Evolutionary conservation across 192 early-diverging fungal species (phyloP), one percentile per base, ranked within the genome.

Genomic region (Dispira simplex): DNA sequence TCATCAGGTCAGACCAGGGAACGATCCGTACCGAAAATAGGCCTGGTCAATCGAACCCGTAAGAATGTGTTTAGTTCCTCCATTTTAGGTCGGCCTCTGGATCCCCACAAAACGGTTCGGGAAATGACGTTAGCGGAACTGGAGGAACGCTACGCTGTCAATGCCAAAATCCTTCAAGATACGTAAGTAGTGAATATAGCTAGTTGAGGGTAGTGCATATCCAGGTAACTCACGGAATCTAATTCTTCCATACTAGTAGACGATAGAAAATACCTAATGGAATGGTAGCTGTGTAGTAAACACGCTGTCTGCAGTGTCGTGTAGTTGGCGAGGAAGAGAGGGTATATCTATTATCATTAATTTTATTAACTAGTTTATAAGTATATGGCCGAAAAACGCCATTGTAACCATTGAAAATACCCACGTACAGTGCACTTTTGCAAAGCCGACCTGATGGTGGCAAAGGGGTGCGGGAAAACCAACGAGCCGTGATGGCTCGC

Each of bases 31-130:
- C 32, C 32, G 32, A 39, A 39, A 39, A 39, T 39, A 4, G 32
- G 51, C 18, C 26, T n/a, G 10, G 18, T 26, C 51, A 53, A 53
- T 16, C 59, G 59, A 11, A 62, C 44, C 16, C 59, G 59, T n/a
- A 62, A 46, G 59, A 39, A 62, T 45, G 59, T 62, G 14, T 62
- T 62, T 46, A 62, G 59, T 45, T 62, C 11, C 12, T 32, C 59
- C n/a, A 14, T 62, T 6, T 20, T 14, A 4, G 59, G 59, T 9
- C 28, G 32, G 28, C 59, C 26, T 6, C 23, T 62, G 14, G 59
- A 43, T 39, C 59, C 59, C 12, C 26, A n/a, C 28, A 39, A 62
- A n/a, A 20, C 14, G 20, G n/a, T 62, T 23, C 44, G 16, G 3
- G n/a, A 44, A 12, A 44, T 62, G 44, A 13, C 16, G 8, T 16